These are phyloP conservation scores for Lachnellula arida DNA, from an alignment of 2,329 filamentous ascomycete genomes.

Conservation along the genomic window DNA sequence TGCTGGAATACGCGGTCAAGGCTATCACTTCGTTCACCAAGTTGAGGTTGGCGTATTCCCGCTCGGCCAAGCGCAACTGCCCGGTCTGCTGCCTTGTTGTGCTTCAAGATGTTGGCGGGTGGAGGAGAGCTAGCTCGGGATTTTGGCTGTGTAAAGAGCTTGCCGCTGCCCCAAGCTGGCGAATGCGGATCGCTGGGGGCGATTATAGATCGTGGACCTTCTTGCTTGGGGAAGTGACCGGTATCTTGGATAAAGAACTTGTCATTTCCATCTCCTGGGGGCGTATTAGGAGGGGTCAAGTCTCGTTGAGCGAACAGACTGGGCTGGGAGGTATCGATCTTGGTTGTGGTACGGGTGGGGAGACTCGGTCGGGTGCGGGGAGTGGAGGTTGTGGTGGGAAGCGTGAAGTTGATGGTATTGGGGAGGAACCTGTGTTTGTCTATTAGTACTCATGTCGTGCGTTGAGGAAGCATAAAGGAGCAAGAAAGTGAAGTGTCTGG, in stretches of 20 bases:
- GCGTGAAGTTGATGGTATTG: conserved; percentile 84
- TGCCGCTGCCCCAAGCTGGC: conserved; percentile 63
- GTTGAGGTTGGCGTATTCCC: conserved; percentile 52
- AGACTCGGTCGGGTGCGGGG: conserved; percentile 24
- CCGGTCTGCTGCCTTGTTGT: conserved; percentile 53
- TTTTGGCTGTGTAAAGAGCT: conserved; percentile 56
- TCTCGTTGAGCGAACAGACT: conserved; percentile 31
- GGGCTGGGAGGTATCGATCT: conserved; percentile 49
- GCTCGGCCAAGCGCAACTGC: conserved; percentile 53
- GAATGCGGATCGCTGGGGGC: conserved; percentile 71
- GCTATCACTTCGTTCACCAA: conserved; percentile 52
- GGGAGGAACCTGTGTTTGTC: conserved; percentile 68
- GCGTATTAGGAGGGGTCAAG: conserved; percentile 31
- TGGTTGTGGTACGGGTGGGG: conserved; percentile 37
- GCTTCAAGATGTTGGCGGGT: conserved; percentile 70
- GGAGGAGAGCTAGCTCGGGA: conserved; percentile 71
- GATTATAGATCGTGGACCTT: conserved; percentile 46
- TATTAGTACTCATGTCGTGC: conserved; percentile 1
- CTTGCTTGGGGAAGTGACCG: conserved; percentile 48
- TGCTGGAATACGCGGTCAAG: conserved; percentile 68
- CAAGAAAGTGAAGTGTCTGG: background rate
- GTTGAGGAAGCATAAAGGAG: background rate
- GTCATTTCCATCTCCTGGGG: conserved; percentile 35
- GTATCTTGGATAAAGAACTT: conserved; percentile 55
- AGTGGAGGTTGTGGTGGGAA: conserved; percentile 47